phyloP scores from a whole-genome alignment of 2,329 filamentous ascomycete genomes.

The Cadophora sp. region DNA sequence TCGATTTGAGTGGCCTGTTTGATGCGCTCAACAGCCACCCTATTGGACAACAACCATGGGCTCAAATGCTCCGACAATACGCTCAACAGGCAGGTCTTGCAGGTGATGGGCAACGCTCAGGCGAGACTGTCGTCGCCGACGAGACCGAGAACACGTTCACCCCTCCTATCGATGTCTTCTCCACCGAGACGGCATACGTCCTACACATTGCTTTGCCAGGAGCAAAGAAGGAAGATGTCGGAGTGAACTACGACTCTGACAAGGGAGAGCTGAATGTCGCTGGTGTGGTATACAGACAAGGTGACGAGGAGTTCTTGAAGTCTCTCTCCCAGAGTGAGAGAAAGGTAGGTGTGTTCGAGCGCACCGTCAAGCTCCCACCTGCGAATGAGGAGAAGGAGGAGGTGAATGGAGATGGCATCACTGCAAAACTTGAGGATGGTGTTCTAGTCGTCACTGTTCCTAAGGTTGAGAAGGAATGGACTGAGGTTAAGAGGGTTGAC shows the following conservation, averaged over 20 bases:
- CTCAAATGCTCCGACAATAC: slow-evolving; percentile 39
- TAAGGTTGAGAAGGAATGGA: slow-evolving; percentile 72
- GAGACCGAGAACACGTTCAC: slow-evolving; percentile 54
- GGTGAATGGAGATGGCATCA: slow-evolving; percentile 72
- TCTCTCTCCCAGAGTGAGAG: slow-evolving; percentile 68
- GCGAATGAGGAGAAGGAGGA: slow-evolving; percentile 56
- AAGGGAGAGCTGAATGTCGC: slow-evolving; percentile 69
- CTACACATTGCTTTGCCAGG: slow-evolving; percentile 79
- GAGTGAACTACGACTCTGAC: slow-evolving; percentile 77
- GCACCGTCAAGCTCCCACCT: slow-evolving; percentile 67
- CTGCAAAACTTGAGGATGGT: slow-evolving; percentile 80
- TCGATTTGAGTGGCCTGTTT: slow-evolving; percentile 41
- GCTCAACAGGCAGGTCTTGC: slow-evolving; percentile 37
- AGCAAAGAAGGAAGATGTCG: slow-evolving; percentile 79
- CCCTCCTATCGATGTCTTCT: slow-evolving; percentile 79
- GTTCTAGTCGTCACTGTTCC: slow-evolving; percentile 79
- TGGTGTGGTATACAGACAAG: slow-evolving; percentile 75
- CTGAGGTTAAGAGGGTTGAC: slow-evolving; percentile 66
- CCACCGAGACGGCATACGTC: slow-evolving; percentile 68
- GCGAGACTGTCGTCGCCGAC: slow-evolving; percentile 34
- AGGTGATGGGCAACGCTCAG: slow-evolving; percentile 31
- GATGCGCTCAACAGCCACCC: slow-evolving; percentile 39
- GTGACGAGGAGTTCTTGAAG: slow-evolving; percentile 71
- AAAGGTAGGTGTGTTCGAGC: slow-evolving; percentile 76
- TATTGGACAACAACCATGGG: slow-evolving; percentile 34